These are phyloP conservation scores for Penicillium sp. DNA, from an alignment of 2,329 filamentous ascomycete genomes.

Conservation along the genomic window DNA sequence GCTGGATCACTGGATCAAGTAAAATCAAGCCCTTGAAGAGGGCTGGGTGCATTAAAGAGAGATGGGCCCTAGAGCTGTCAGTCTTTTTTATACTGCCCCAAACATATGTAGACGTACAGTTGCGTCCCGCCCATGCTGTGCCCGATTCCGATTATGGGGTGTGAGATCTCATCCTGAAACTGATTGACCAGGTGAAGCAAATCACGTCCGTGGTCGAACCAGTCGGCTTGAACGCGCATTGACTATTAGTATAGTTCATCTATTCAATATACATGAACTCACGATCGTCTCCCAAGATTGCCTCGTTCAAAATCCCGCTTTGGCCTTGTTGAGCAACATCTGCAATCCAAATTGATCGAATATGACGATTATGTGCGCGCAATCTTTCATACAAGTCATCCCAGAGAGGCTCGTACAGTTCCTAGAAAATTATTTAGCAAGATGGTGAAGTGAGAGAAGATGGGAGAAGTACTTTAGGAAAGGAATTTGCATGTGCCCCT, in stretches of 20 bases:
- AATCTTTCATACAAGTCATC: constrained; percentile 69
- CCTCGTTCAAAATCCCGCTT: constrained; percentile 73
- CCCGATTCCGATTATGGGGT: constrained; percentile 77
- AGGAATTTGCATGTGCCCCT: constrained; percentile 80
- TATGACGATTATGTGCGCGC: constrained; percentile 60
- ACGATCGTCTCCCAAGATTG: constrained; percentile 78
- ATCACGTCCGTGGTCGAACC: constrained; percentile 79
- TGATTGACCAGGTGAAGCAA: constrained; percentile 79
- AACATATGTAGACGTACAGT: constrained; percentile 50
- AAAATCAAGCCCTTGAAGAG: neutral
- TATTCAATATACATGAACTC: constrained; percentile 33
- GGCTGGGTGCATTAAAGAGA: neutral
- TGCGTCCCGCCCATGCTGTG: constrained; percentile 81
- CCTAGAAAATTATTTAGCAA: constrained; percentile 52
- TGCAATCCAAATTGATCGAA: constrained; percentile 79
- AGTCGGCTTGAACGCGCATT: constrained; percentile 61
- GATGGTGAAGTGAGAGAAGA: neutral
- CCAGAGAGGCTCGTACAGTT: constrained; percentile 85
- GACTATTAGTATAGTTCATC: neutral
- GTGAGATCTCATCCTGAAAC: constrained; percentile 68
- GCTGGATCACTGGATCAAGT: neutral
- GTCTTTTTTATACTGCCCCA: no score
- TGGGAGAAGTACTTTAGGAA: constrained; percentile 67
- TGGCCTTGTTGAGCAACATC: constrained; percentile 77
- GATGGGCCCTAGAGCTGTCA: neutral